Evolutionary conservation across 2,329 filamentous ascomycete genomes (phyloP).

Genomic region (Chrysoporthe deuterocubensis): DNA sequence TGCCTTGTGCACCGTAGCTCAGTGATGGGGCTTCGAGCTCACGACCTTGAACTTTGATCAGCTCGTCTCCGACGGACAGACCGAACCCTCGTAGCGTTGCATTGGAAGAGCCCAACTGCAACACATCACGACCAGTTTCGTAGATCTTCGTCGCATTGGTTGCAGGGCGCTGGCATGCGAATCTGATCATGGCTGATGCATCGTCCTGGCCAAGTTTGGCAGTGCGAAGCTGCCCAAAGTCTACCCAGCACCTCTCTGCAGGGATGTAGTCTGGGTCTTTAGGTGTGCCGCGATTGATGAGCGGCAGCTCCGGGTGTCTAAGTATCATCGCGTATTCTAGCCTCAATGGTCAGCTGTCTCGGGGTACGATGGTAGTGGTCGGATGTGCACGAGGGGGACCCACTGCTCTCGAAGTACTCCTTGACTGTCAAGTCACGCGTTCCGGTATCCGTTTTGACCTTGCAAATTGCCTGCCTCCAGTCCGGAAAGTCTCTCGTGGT

Average conservation of each 20-base stretch:
- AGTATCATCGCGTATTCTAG: not conserved
- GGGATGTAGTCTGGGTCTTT: slow-evolving; percentile 67
- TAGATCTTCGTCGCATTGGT: slow-evolving; percentile 70
- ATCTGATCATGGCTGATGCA: slow-evolving; percentile 73
- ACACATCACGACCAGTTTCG: not conserved
- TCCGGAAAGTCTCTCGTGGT: not conserved
- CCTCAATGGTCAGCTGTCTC: not conserved
- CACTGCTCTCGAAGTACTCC: not conserved
- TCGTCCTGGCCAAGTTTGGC: slow-evolving; percentile 63
- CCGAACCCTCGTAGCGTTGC: slow-evolving; percentile 56
- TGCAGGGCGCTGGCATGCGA: slow-evolving; percentile 67
- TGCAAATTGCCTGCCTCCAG: not conserved
- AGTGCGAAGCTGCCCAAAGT: slow-evolving; percentile 66
- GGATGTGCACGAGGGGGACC: not conserved
- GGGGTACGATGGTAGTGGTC: not conserved
- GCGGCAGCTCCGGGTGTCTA: slow-evolving; percentile 50
- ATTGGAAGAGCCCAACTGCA: not conserved
- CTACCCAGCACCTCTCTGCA: slow-evolving; percentile 66
- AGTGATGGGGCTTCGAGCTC: not conserved
- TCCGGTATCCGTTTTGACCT: not conserved
- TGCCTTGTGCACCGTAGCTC: not conserved
- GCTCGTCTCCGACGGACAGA: slow-evolving; percentile 59
- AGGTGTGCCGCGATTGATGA: slow-evolving; percentile 68
- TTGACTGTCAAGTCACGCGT: not conserved
- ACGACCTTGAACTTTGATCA: slow-evolving; percentile 75